Evolutionary conservation across 441 rosid species (phyloP).

Genomic region (Kokia cookei): DNA sequence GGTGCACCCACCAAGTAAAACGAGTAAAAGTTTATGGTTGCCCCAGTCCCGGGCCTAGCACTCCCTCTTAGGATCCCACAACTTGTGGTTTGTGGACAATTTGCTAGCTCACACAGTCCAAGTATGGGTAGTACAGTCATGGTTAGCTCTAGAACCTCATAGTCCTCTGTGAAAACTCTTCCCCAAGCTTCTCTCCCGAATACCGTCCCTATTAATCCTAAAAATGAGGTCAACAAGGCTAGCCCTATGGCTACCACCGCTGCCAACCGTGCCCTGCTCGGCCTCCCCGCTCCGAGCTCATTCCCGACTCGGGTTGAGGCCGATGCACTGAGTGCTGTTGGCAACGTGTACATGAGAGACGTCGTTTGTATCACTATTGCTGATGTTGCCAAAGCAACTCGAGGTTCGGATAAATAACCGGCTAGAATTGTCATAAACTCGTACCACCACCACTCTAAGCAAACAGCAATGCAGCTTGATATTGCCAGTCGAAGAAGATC

Average conservation of each 20-base stretch:
- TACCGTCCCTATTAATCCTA: slow-evolving; percentile 60
- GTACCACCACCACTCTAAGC: slow-evolving; percentile 99
- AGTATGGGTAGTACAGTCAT: slow-evolving; percentile 63
- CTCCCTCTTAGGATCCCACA: slow-evolving; percentile 87
- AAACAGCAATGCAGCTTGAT: slow-evolving; percentile 75
- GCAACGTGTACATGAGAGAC: slow-evolving; percentile 76
- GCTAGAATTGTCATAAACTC: slow-evolving; percentile 85
- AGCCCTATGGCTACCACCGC: slow-evolving; percentile 46
- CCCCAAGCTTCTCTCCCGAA: slow-evolving; percentile 68
- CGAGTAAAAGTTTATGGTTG: slow-evolving; percentile 71
- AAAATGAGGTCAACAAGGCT: slow-evolving; percentile 37
- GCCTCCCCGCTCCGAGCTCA: slow-evolving; percentile 78
- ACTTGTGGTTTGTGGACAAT: slow-evolving; percentile 91
- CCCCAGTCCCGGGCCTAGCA: slow-evolving; percentile 83
- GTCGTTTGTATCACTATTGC: slow-evolving; percentile 86
- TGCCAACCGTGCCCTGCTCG: slow-evolving; percentile 51
- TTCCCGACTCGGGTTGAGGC: slow-evolving; percentile 80
- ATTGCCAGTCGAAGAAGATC: slow-evolving; percentile 50
- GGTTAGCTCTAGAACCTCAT: slow-evolving; percentile 47
- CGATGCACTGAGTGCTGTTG: slow-evolving; percentile 62
- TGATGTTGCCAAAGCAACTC: slow-evolving; percentile 56
- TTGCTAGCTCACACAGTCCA: slow-evolving; percentile 86
- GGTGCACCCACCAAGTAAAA: slow-evolving; percentile 95
- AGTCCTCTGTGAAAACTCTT: slow-evolving; percentile 51
- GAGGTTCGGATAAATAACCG: slow-evolving; percentile 58